Evolutionary conservation across 345 rosid genomes (phyloP).

Genomic region (Salix exigua): DNA sequence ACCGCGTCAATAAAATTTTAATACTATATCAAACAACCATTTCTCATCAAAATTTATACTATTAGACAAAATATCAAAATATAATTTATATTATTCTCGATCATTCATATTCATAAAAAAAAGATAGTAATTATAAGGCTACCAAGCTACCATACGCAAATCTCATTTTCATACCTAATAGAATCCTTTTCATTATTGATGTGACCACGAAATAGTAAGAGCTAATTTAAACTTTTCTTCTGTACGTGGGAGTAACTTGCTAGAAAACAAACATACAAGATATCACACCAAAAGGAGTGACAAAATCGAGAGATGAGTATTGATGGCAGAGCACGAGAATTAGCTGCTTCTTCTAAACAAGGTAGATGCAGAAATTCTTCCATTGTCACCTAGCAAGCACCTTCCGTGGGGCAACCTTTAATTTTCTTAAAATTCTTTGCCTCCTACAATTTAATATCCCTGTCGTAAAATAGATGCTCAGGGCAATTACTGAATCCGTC

Average conservation of each 20-base stretch:
- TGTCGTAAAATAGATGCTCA: not conserved
- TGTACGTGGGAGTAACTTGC: too few species aligned
- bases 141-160: not conserved
- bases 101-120: not conserved
- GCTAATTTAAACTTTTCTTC: not conserved
- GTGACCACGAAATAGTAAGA: not conserved
- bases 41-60: too few species aligned
- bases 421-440: constrained; percentile 6
- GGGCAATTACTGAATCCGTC: not conserved
- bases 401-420: not conserved
- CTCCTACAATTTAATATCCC: not conserved
- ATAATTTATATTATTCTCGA: too few species aligned
- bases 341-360: not conserved
- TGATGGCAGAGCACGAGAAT: not conserved
- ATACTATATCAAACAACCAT: too few species aligned
- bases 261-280: not conserved
- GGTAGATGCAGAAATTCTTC: not conserved
- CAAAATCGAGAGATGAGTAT: not conserved
- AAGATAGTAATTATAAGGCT: not conserved
- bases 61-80: too few species aligned
- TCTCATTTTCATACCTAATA: too few species aligned
- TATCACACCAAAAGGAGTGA: not conserved
- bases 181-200: not conserved
- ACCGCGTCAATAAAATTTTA: too few species aligned
- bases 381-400: not conserved